phyloP scores from a whole-genome alignment of 75 land plant genomes.

The Selaginella moellendorffii region DNA sequence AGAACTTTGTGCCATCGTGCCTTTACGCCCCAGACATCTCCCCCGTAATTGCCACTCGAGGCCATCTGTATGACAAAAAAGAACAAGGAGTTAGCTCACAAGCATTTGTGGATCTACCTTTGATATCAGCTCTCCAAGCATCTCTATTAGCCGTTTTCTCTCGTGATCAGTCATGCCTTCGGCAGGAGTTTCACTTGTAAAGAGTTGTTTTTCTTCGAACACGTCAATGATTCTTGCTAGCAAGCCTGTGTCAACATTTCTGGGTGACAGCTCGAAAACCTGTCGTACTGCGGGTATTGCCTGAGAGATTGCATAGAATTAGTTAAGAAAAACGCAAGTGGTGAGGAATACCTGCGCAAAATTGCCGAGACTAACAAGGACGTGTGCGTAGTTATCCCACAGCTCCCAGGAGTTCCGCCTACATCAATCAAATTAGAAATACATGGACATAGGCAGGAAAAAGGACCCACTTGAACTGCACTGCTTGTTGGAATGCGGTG shows the following conservation, averaged over 20 bases:
- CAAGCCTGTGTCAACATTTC: slow-evolving; percentile 40
- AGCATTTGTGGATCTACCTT: background rate
- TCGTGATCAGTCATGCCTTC: background rate
- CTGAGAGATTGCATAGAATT: slow-evolving; percentile 25
- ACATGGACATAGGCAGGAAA: background rate
- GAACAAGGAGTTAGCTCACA: too few relatives aligned
- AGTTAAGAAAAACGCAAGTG: too few relatives aligned
- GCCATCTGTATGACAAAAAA: background rate
- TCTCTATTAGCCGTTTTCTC: background rate
- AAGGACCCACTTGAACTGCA: slow-evolving; percentile 55
- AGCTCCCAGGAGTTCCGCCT: slow-evolving; percentile 93
- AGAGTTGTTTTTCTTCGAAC: slow-evolving; percentile 25
- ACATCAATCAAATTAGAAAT: slow-evolving; percentile 8
- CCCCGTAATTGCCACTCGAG: slow-evolving; percentile 32
- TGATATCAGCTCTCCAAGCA: background rate
- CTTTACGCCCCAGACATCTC: slow-evolving; percentile 65
- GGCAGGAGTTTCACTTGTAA: background rate
- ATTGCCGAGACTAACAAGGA: slow-evolving; percentile 47
- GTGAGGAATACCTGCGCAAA: slow-evolving; percentile 70
- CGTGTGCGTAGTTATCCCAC: slow-evolving; percentile 89
- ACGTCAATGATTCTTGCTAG: slow-evolving; percentile 40
- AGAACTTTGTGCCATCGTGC: slow-evolving; percentile 81
- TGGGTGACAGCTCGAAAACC: slow-evolving; percentile 58
- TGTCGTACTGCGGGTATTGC: slow-evolving; percentile 61
- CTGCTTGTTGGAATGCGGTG: slow-evolving; percentile 81